A percentile compares a stretch with the other conserved stretches of the same genome.
These are phyloP conservation scores for Saitozyma sp. DNA, from an alignment of 768 basidiomycete genomes.

Conservation along the genomic window DNA sequence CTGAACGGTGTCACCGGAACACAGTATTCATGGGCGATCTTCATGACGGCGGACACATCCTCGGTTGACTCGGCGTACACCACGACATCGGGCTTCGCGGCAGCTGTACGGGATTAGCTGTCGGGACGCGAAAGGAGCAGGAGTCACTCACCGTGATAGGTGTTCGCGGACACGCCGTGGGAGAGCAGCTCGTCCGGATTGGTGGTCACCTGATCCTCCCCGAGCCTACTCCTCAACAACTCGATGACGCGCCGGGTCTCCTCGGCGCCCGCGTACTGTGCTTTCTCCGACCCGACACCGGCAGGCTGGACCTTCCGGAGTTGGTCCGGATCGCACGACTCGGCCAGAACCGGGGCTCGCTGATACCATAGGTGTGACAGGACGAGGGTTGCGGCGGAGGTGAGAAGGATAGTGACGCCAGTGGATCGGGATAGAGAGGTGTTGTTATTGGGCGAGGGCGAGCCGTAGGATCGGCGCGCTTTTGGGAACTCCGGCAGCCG, in stretches of 20 bases:
- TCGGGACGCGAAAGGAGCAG: background rate
- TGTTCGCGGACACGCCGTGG: constrained; percentile 28
- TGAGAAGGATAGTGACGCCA: too few relatives aligned
- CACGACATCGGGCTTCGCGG: constrained; percentile 25
- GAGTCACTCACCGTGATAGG: constrained; percentile 25
- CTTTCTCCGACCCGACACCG: too few relatives aligned
- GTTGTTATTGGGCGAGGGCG: too few relatives aligned
- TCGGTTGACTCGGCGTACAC: constrained; percentile 58
- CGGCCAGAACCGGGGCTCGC: too few relatives aligned
- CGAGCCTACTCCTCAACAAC: constrained; percentile 13
- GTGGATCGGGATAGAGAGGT: too few relatives aligned
- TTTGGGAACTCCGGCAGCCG: too few relatives aligned
- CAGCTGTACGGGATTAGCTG: constrained; percentile 8
- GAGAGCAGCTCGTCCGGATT: constrained; percentile 24
- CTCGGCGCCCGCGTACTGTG: constrained; percentile 5
- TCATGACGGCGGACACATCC: constrained; percentile 77
- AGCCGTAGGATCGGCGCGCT: too few relatives aligned
- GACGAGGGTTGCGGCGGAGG: too few relatives aligned
- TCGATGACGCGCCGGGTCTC: constrained; percentile 14
- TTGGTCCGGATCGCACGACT: too few relatives aligned
- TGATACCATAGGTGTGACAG: too few relatives aligned
- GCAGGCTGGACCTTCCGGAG: too few relatives aligned
- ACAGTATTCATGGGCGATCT: constrained; percentile 68
- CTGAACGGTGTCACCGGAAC: constrained; percentile 77
- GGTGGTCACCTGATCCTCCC: constrained; percentile 23